phyloP scores from a whole-genome alignment of 495 filamentous ascomycete genomes.

The Penicillium coprophilum region DNA sequence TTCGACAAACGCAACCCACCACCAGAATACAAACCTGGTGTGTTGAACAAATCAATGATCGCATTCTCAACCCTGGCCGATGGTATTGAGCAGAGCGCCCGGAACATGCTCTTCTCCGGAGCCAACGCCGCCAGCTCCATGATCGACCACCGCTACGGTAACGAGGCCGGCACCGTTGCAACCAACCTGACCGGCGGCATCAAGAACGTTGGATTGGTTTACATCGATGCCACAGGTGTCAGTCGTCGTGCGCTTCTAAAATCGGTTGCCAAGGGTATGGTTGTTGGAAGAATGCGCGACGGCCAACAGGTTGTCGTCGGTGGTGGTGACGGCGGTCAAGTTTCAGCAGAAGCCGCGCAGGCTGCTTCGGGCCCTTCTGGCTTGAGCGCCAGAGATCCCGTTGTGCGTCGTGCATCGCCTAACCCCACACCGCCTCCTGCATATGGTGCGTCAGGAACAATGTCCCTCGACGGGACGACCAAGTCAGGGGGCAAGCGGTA shows the following conservation, averaged over 20 bases:
- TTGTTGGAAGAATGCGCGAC: slow-evolving; percentile 81
- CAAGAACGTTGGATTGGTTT: slow-evolving; percentile 96
- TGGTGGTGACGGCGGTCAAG: slow-evolving; percentile 67
- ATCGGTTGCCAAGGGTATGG: slow-evolving; percentile 96
- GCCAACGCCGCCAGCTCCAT: slow-evolving; percentile 76
- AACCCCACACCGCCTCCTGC: slow-evolving; percentile 43
- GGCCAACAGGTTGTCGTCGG: slow-evolving; percentile 87
- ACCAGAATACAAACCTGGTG: slow-evolving; percentile 77
- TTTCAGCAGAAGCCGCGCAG: slow-evolving; percentile 28
- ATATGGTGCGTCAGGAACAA: slow-evolving; percentile 41
- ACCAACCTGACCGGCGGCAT: slow-evolving; percentile 75
- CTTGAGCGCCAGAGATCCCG: slow-evolving; percentile 23
- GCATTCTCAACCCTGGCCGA: slow-evolving; percentile 95
- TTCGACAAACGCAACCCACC: slow-evolving; percentile 58
- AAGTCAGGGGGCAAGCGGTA: slow-evolving; percentile 41
- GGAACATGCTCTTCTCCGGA: slow-evolving; percentile 68
- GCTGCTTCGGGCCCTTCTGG: slow-evolving; percentile 18
- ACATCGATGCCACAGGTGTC: slow-evolving; percentile 93
- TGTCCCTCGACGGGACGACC: slow-evolving; percentile 32
- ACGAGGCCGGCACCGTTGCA: slow-evolving; percentile 76
- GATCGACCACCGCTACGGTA: slow-evolving; percentile 79
- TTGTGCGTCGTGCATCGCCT: slow-evolving; percentile 32
- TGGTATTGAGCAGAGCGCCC: slow-evolving; percentile 82
- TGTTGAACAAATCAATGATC: slow-evolving; percentile 93
- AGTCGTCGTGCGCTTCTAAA: slow-evolving; percentile 86